phyloP scores from a whole-genome alignment of 1,284 basidiomycete species.

The Chalciporus sp. region DNA sequence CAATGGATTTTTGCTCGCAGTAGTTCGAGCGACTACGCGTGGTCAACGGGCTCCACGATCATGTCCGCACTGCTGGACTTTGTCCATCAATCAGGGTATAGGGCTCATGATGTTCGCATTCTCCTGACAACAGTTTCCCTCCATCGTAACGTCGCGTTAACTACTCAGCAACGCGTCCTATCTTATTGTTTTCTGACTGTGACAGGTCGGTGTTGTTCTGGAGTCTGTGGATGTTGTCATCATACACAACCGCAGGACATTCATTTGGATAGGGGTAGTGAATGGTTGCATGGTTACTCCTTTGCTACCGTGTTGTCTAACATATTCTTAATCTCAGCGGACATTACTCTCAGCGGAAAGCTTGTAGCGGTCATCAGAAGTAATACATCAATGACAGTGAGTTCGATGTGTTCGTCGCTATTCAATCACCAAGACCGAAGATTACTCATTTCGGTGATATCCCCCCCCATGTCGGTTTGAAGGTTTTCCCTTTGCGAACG shows the following conservation, averaged over 20 bases:
- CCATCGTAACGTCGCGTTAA: not conserved
- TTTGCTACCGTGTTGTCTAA: not conserved
- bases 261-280: not conserved
- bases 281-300: constrained; percentile 1
- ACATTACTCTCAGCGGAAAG: not conserved
- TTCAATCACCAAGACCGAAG: not conserved
- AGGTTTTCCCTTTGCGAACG: not conserved
- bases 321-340: not conserved
- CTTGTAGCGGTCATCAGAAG: not conserved
- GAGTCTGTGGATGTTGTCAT: too few relatives aligned
- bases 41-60: constrained; percentile 1
- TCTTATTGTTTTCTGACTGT: not conserved
- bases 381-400: not conserved
- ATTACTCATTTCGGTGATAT: not conserved
- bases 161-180: not conserved
- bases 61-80: not conserved
- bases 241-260: not conserved
- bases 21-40: too few relatives aligned
- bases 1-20: too few relatives aligned
- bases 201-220: not conserved
- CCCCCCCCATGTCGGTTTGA: too few relatives aligned
- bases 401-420: not conserved
- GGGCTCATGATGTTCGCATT: too few relatives aligned
- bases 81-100: not conserved
- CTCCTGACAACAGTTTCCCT: not conserved